Evolutionary conservation across 2,329 filamentous ascomycete genomes (phyloP).

Genomic region (Colletotrichum sp.): DNA sequence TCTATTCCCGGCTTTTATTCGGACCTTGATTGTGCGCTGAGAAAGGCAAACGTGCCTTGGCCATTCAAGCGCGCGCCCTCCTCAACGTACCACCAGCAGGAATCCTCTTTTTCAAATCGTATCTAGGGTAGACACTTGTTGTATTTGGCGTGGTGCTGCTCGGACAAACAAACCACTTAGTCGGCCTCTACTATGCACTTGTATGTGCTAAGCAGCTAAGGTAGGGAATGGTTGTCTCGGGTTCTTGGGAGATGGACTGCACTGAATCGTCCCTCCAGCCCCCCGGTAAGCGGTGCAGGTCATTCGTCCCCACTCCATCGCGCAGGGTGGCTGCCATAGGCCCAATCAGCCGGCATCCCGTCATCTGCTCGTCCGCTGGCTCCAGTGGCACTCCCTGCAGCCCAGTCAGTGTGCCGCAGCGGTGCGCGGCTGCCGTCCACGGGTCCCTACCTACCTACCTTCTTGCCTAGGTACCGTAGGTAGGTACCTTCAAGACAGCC

Average conservation of each 20-base stretch:
- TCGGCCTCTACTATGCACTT: neutral
- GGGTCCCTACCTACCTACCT: conserved; percentile 2
- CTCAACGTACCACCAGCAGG: neutral
- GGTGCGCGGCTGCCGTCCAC: conserved; percentile 3
- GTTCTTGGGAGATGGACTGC: neutral
- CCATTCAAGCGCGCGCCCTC: neutral
- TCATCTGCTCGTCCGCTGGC: conserved; percentile 3
- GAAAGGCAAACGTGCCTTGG: neutral
- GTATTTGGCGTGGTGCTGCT: neutral
- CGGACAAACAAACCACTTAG: neutral
- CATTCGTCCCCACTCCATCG: conserved; percentile 6
- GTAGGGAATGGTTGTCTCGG: neutral
- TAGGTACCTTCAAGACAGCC: neutral
- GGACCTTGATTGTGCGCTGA: neutral
- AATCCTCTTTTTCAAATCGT: neutral
- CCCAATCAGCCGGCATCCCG: conserved; percentile 12
- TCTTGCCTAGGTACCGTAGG: neutral
- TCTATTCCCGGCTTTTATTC: neutral
- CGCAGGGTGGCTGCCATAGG: neutral
- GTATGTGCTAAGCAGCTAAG: neutral
- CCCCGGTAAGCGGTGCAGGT: conserved; percentile 5
- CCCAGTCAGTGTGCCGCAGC: conserved; percentile 9
- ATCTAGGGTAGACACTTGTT: neutral
- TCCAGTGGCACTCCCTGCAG: neutral
- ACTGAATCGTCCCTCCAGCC: neutral